phyloP scores from a whole-genome alignment of 139 green algal genomes.

The Raphidocelis subcapitata region DNA sequence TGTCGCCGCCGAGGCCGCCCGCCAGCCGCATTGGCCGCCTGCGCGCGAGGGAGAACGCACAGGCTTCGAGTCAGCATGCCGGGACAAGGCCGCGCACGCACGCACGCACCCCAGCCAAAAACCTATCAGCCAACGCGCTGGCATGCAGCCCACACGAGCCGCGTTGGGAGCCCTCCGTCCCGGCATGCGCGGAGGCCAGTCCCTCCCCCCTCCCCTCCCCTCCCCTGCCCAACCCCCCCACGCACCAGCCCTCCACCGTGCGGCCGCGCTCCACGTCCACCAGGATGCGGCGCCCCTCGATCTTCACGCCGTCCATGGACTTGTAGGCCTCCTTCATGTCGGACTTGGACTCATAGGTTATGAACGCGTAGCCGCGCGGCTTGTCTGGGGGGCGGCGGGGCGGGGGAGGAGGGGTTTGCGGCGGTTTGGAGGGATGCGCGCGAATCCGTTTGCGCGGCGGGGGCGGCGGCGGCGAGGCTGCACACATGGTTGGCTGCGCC shows the following conservation, averaged over 20 bases:
- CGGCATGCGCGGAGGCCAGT: too few species aligned
- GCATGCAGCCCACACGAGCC: too few species aligned
- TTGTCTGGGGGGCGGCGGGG: slow-evolving; percentile 56
- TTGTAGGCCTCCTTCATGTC: slow-evolving; percentile 96
- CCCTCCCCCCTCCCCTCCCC: too few species aligned
- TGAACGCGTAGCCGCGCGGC: slow-evolving; percentile 83
- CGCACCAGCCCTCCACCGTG: slow-evolving; percentile 85
- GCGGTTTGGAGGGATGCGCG: too few species aligned
- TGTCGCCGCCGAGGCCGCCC: slow-evolving; percentile 78
- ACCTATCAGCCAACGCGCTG: too few species aligned
- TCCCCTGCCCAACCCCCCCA: not conserved
- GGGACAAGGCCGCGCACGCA: too few species aligned
- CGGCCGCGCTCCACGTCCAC: slow-evolving; percentile 89
- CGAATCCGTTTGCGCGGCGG: not conserved
- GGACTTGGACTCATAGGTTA: slow-evolving; percentile 90
- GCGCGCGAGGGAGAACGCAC: slow-evolving; percentile 1
- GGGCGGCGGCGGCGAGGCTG: too few species aligned
- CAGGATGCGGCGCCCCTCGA: slow-evolving; percentile 73
- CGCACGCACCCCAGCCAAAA: too few species aligned
- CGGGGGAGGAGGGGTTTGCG: not conserved
- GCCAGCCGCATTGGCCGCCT: slow-evolving; percentile 72
- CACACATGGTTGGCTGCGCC: not conserved
- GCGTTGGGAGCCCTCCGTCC: too few species aligned
- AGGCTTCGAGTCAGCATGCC: too few species aligned
- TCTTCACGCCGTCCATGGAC: slow-evolving; percentile 70